Base-by-base conservation (phyloP, 495 filamentous ascomycete genomes). In the Alectoria sarmentosa region DNA sequence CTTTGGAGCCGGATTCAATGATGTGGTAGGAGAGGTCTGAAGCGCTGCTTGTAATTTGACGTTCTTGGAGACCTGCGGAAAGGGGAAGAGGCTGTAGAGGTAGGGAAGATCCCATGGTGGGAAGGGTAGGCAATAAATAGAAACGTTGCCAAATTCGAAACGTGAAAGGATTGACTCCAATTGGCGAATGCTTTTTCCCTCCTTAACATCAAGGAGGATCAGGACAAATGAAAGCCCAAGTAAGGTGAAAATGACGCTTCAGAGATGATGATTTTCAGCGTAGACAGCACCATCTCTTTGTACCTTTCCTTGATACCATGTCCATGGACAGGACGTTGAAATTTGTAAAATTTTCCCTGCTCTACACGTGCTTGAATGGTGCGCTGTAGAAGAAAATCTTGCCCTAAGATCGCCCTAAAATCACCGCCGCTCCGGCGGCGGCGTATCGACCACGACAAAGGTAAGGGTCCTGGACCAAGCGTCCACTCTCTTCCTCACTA, bases 1-100 rank as follows among this genome's bases (percentile, higher is more conserved):
- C 74, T 57, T 70, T 66, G 37, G 59, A 55, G 34, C 83, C 84
- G 23, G 84, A 76, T 69, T 82, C 80, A 37, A 89, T 76, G 62
- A 86, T 71, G 75, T 90, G 86, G 74, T 82, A 86, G 30, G 72
- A 83, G 36, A 89, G 78, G 63, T 79, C 79, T 61, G 73, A 72
- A 14, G 68, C 71, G 59, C 69, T 65, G 56, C 80, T 83, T 69
- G 76, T 74, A 60, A 86, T 65, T 42, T 82, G 79, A 65, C 77
- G 77, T 58, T 81, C 78, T 60, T 73, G 77, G 68, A 85, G 73
- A 63, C 78, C 80, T 52, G 70, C 54, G 9, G 83, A 83, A 37
- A 88, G 74, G 34, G 82, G 81, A 42, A 87, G 76, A n/a, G 77
- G 76, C 64, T 60, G 48, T 62, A 62, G 28, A 65, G 7, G 13